These are phyloP conservation scores for Fusarium gaditjirri DNA, from an alignment of 2,329 filamentous ascomycete genomes.

Conservation along the genomic window DNA sequence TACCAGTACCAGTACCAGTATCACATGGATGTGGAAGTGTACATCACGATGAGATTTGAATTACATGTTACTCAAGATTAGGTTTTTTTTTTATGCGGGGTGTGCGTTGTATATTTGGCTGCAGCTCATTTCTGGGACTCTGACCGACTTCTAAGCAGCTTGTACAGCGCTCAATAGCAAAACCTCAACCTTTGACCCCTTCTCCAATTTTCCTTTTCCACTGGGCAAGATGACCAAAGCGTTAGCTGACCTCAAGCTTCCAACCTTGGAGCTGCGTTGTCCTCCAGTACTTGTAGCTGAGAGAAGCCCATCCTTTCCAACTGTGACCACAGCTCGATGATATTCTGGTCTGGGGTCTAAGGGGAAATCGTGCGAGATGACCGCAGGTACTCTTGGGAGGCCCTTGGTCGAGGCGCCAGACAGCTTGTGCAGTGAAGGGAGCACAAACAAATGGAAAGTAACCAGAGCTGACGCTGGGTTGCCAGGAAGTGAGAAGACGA, in stretches of 20 bases:
- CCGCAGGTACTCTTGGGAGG: slow-evolving; percentile 77
- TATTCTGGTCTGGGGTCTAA: slow-evolving; percentile 89
- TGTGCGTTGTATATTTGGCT: slow-evolving; percentile 34
- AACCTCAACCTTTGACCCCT: slow-evolving; percentile 79
- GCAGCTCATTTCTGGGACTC: slow-evolving; percentile 24
- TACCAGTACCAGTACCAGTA: slow-evolving; percentile 51
- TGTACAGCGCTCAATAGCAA: slow-evolving; percentile 75
- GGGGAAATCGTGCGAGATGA: slow-evolving; percentile 75
- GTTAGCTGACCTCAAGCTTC: slow-evolving; percentile 90
- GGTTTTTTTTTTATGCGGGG: slow-evolving; percentile 21
- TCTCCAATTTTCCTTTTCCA: slow-evolving; percentile 70
- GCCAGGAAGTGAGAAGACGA: slow-evolving; percentile 90
- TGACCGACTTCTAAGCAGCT: slow-evolving; percentile 13
- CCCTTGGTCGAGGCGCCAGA: slow-evolving; percentile 75
- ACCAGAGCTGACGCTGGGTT: slow-evolving; percentile 95
- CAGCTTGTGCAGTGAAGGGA: slow-evolving; percentile 84
- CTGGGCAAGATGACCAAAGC: slow-evolving; percentile 81
- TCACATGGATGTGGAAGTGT: slow-evolving; percentile 47
- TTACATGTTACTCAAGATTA: slow-evolving; percentile 42
- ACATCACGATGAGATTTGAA: slow-evolving; percentile 47
- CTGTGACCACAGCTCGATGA: slow-evolving; percentile 81
- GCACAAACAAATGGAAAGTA: slow-evolving; percentile 92
- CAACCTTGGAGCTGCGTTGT: slow-evolving; percentile 89
- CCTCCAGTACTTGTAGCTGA: slow-evolving; percentile 85
- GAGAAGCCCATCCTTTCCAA: slow-evolving; percentile 73